A percentile compares a stretch with the other conserved stretches of the same genome.
phyloP scores from a whole-genome alignment of 352 stramenopile species.

The Phytophthora fragariaefolia region DNA sequence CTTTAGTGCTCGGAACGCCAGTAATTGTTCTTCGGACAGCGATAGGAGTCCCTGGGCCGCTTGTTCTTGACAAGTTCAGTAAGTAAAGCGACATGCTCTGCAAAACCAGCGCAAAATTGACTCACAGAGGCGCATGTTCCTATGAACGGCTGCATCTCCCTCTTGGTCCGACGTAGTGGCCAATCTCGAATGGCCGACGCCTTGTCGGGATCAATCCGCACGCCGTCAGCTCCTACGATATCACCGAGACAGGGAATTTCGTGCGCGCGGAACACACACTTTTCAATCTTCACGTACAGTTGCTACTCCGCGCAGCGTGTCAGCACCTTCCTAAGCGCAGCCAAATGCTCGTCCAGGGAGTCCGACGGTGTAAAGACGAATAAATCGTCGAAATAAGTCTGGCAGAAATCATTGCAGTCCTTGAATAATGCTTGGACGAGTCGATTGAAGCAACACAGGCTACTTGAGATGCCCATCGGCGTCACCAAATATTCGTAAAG shows the following conservation, averaged over 20 bases:
- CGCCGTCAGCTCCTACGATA: not conserved
- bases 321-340: not conserved
- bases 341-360: not conserved
- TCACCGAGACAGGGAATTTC: not conserved
- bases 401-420: not conserved
- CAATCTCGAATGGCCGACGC: not conserved
- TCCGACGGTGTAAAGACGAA: not conserved
- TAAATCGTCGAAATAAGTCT: conserved; percentile 1
- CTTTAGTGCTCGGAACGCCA: not conserved
- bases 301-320: not conserved
- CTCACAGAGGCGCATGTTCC: conserved; percentile 20
- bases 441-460: not conserved
- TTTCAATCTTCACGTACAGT: not conserved
- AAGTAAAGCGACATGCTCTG: conserved; percentile 9
- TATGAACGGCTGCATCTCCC: conserved; percentile 17
- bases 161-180: conserved; percentile 1
- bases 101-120: conserved; percentile 17
- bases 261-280: not conserved
- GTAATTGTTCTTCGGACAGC: not conserved
- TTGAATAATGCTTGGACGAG: not conserved
- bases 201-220: not conserved
- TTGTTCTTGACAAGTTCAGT: conserved; percentile 7
- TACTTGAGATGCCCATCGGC: not conserved
- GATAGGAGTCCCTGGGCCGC: conserved; percentile 3
- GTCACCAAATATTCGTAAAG: conserved; percentile 5